Conservation (phyloP, 805 yeast species). For the Candida michaelii region DNA sequence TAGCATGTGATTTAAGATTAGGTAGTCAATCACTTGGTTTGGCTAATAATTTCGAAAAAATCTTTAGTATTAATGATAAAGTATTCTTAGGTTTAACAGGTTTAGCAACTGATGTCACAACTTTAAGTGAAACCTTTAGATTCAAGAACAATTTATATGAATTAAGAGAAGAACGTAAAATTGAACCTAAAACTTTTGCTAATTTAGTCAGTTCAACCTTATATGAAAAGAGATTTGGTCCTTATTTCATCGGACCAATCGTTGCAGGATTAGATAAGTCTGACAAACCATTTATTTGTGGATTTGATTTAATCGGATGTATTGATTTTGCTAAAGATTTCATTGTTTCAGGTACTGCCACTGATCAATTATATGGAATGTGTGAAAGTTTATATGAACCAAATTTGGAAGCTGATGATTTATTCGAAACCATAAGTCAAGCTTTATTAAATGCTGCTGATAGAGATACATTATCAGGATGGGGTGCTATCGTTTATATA, state of each 20-base stretch:
- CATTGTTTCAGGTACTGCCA: conserved; percentile 92
- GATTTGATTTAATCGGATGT: conserved; percentile 95
- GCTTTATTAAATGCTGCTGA: conserved; percentile 92
- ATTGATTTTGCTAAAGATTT: conserved; percentile 94
- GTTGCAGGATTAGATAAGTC: conserved; percentile 92
- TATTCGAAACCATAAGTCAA: conserved; percentile 94
- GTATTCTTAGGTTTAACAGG: conserved; percentile 93
- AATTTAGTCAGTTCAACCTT: conserved; percentile 87
- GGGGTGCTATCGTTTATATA: conserved; percentile 96
- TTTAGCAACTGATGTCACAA: conserved; percentile 88
- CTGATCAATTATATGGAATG: conserved; percentile 98
- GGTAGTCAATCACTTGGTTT: conserved; percentile 94
- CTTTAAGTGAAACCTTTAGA: conserved; percentile 79
- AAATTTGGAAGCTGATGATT: conserved; percentile 86
- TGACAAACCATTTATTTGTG: conserved; percentile 85
- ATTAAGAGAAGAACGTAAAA: conserved; percentile 84
- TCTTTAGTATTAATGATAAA: conserved; percentile 77
- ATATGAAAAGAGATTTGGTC: conserved; percentile 91
- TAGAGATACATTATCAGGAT: conserved; percentile 95
- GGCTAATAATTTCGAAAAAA: conserved; percentile 88
- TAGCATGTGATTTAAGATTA: conserved; percentile 91
- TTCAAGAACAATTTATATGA: conserved; percentile 85
- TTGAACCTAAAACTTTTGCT: conserved; percentile 93
- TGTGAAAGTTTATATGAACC: conserved; percentile 97
- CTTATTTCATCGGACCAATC: conserved; percentile 94